Conservation (phyloP, 1,284 basidiomycete species). For the Grifola frondosa region DNA sequence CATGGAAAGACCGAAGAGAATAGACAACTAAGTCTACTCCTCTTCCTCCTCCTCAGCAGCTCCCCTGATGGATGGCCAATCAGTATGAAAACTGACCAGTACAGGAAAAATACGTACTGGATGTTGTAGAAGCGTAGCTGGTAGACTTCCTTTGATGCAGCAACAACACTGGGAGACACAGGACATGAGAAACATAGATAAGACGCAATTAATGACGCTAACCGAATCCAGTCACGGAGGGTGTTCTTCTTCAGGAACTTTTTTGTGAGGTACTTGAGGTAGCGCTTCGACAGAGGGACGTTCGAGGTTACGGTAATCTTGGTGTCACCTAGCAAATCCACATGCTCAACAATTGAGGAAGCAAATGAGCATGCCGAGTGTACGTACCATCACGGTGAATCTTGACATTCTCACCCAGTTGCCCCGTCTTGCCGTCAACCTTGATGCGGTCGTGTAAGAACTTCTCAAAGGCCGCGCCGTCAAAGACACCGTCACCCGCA, state of each 20-base stretch:
- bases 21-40: slow-evolving; percentile 17
- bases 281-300: slow-evolving; percentile 89
- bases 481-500: slow-evolving; percentile 87
- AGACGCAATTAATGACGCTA: slow-evolving; percentile 20
- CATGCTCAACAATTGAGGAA: not conserved
- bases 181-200: too few species aligned
- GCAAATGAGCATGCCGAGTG: too few species aligned
- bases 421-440: slow-evolving; percentile 77
- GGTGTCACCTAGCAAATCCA: slow-evolving; percentile 51
- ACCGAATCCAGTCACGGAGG: slow-evolving; percentile 85
- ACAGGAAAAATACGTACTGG: too few species aligned
- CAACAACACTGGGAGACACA: slow-evolving; percentile 72
- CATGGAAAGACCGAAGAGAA: slow-evolving; percentile 4
- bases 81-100: too few species aligned
- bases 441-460: slow-evolving; percentile 95
- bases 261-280: slow-evolving; percentile 93
- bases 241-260: slow-evolving; percentile 94
- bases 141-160: slow-evolving; percentile 87
- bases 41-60: slow-evolving; percentile 28
- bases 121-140: slow-evolving; percentile 95
- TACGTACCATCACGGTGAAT: slow-evolving; percentile 78
- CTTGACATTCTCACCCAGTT: slow-evolving; percentile 85
- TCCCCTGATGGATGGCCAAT: too few species aligned
- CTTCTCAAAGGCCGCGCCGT: slow-evolving; percentile 89
- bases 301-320: slow-evolving; percentile 81